Percentiles rank a stretch among this genome's conserved stretches.
phyloP scores from a whole-genome alignment of 306 rosid genomes.

The Corylus americana region DNA sequence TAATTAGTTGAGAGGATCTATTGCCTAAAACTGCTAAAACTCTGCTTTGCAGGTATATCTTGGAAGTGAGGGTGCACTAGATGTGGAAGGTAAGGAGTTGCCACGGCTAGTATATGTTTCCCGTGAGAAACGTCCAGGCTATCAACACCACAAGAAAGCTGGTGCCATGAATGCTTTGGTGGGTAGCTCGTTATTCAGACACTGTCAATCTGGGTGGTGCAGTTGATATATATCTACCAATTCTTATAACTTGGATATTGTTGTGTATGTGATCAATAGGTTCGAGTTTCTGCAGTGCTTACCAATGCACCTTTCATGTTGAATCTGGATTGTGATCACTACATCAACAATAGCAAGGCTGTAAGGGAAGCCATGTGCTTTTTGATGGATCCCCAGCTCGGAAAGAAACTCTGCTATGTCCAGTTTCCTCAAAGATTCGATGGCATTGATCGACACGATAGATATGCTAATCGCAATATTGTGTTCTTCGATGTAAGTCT shows the following conservation, averaged over 20 bases:
- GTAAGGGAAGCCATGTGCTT: slow-evolving; percentile 96
- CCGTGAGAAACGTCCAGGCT: slow-evolving; percentile 83
- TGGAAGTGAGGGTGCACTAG: slow-evolving; percentile 86
- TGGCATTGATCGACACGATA: slow-evolving; percentile 70
- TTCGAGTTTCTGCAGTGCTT: slow-evolving; percentile 94
- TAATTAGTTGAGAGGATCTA: neutral
- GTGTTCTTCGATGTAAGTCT: slow-evolving; percentile 83
- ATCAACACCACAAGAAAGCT: slow-evolving; percentile 83
- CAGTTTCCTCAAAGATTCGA: slow-evolving; percentile 93
- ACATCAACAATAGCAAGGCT: slow-evolving; percentile 90
- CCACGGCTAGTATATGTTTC: slow-evolving; percentile 89
- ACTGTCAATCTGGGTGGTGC: neutral
- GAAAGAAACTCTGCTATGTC: slow-evolving; percentile 77
- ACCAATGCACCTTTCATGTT: slow-evolving; percentile 93
- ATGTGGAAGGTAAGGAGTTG: slow-evolving; percentile 72
- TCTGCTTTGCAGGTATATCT: slow-evolving; percentile 59
- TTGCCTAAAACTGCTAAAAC: neutral
- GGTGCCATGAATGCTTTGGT: slow-evolving; percentile 97
- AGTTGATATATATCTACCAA: slow-evolving; percentile 5
- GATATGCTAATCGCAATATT: slow-evolving; percentile 82
- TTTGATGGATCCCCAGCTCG: slow-evolving; percentile 83
- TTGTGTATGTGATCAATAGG: slow-evolving; percentile 45
- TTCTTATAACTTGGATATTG: slow-evolving; percentile 22
- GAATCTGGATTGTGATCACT: slow-evolving; percentile 97
- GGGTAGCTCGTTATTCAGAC: slow-evolving; percentile 31